phyloP scores from a whole-genome alignment of 2,329 filamentous ascomycete species.

The Daldinia sp. region DNA sequence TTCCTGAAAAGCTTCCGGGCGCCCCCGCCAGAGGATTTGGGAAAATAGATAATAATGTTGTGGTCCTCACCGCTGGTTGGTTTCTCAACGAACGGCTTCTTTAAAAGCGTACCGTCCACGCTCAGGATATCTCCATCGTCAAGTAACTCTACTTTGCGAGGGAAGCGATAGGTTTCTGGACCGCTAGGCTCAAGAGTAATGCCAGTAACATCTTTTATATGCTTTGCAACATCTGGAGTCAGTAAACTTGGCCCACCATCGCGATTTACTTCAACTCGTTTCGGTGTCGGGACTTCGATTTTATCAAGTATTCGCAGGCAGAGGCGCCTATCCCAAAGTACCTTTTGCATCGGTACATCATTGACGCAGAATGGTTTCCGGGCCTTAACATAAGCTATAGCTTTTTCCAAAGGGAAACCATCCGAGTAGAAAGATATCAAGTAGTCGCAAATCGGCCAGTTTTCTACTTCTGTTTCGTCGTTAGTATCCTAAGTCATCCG shows the following conservation, averaged over 20 bases:
- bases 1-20: conserved; percentile 94
- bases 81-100: conserved; percentile 97
- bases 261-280: conserved; percentile 87
- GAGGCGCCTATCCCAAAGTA: conserved; percentile 93
- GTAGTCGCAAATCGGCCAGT: conserved; percentile 72
- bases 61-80: conserved; percentile 98
- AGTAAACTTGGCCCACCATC: conserved; percentile 87
- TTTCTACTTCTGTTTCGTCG: conserved; percentile 51
- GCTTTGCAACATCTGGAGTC: conserved; percentile 79
- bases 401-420: conserved; percentile 95
- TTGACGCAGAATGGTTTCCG: conserved; percentile 98
- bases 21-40: conserved; percentile 84
- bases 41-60: conserved; percentile 98
- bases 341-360: conserved; percentile 95
- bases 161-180: conserved; percentile 63
- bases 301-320: conserved; percentile 89
- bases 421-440: conserved; percentile 98
- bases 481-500: conserved; percentile 33
- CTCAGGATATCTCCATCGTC: conserved; percentile 88
- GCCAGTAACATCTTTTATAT: conserved; percentile 82
- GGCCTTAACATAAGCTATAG: conserved; percentile 91
- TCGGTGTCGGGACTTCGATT: conserved; percentile 88
- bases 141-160: conserved; percentile 80
- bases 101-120: conserved; percentile 83
- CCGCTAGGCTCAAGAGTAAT: conserved; percentile 76